Evolutionary conservation across 2,329 filamentous ascomycete species (phyloP).

Genomic region (Thielaviopsis punctulata): DNA sequence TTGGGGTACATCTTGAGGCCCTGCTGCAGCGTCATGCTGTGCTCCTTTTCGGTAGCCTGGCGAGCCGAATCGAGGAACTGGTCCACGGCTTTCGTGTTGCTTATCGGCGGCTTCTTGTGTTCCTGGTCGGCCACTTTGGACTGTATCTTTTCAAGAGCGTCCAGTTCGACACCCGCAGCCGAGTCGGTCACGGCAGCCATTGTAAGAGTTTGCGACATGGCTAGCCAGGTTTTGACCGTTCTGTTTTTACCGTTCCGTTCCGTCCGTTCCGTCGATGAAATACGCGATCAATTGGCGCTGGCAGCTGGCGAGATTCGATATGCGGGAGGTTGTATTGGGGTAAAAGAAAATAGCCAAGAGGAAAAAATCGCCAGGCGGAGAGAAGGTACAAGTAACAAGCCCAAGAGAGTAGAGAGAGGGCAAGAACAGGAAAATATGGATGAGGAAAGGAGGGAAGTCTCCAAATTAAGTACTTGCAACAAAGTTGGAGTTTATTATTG

Average conservation of each 20-base stretch:
- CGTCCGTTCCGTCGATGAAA: neutral
- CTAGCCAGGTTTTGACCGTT: neutral
- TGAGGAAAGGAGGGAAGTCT: neutral
- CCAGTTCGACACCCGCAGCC: constrained; percentile 8
- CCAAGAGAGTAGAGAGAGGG: neutral
- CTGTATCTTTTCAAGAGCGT: constrained; percentile 3
- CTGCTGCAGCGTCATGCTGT: constrained; percentile 54
- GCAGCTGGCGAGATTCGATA: neutral
- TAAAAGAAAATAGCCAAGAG: neutral
- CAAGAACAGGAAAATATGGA: neutral
- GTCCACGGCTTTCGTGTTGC: constrained; percentile 20
- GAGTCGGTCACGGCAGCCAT: constrained; percentile 9
- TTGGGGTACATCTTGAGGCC: constrained; percentile 73
- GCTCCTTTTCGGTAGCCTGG: constrained; percentile 41
- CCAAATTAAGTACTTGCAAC: neutral
- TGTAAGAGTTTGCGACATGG: constrained; percentile 12
- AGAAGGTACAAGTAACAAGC: no score
- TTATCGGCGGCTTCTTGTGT: constrained; percentile 57
- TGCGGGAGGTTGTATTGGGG: neutral
- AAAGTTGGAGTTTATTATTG: neutral
- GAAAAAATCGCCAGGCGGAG: neutral
- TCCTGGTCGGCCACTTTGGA: constrained; percentile 76
- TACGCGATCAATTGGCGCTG: neutral
- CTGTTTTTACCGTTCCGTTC: neutral
- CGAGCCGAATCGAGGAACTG: constrained; percentile 21